Base-by-base conservation (phyloP, 139 green algal species). In the Eudorina sp. region DNA sequence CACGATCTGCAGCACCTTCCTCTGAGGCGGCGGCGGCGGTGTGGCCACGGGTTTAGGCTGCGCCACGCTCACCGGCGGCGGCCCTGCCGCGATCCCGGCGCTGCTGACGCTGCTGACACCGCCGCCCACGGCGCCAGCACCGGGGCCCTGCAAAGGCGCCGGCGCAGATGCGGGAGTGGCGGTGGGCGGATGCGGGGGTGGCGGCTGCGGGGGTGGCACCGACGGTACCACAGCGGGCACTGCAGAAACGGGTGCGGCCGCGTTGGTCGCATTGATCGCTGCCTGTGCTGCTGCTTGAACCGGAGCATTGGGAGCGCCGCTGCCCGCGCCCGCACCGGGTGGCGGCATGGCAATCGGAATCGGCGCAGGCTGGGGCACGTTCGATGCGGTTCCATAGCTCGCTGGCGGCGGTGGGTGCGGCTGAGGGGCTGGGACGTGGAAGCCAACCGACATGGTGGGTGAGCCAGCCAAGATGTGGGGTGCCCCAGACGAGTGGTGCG, bases 201-300 rank as follows among this genome's bases (percentile, higher is more conserved):
- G 46, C 53, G 62, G 58, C n/a, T 68, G 53, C 2, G 46, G 3
- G 45, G 81, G 45, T 48, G 53, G 62, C 18, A 36, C 64, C n/a
- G 31, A 34, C 1, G 83, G 62, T 6, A 79, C 64, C 19, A 46
- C 64, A 2, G 83, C 38, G 48, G 68, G 83, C 38, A 72, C 68
- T 36, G 68, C 48, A 14, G 68, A 27, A 34, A 81, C 83, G 1
- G 83, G 83, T 27, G 83, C 68, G 11, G 83, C 83, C 0, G 68
- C 83, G 45, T 80, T 80, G 13, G 68, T 72, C 3, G 83, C 83
- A 31, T 80, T 81, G 27, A 81, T 72, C 40, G 83, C 83, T 13
- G 83, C 68, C 40, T 80, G 83, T 3, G 83, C 83, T 41, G 83
- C 68, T 13, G 68, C 83, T 4, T 48, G 36, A 3, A 88, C 68